Conservation (phyloP, 2,329 filamentous ascomycete genomes). For the Hymenoscyphus occultus region DNA sequence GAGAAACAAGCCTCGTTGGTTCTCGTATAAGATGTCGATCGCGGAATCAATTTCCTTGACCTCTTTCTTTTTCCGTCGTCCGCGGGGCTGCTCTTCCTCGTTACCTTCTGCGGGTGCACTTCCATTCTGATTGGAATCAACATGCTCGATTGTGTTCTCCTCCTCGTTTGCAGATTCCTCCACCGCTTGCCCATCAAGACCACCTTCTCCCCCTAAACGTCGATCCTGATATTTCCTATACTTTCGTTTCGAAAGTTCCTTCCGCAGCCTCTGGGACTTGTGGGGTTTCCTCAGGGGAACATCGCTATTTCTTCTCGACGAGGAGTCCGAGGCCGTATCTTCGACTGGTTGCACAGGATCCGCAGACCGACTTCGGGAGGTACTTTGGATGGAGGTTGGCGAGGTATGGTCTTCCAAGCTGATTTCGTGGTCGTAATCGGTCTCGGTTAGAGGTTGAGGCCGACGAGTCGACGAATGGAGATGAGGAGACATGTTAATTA, state of each 20-base stretch:
- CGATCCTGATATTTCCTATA: conserved; percentile 38
- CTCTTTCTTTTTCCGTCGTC: conserved; percentile 19
- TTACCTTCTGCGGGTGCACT: conserved; percentile 10
- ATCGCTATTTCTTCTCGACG: conserved; percentile 28
- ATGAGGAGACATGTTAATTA: conserved; percentile 28
- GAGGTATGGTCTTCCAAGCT: conserved; percentile 54
- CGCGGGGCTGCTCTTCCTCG: conserved; percentile 18
- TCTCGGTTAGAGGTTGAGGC: conserved; percentile 52
- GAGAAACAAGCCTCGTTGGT: conserved; percentile 85
- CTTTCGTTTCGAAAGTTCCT: conserved; percentile 31
- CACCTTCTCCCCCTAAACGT: conserved; percentile 7
- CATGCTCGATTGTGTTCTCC: neutral
- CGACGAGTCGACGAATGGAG: conserved; percentile 44
- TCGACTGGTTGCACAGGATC: conserved; percentile 14
- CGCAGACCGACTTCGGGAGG: conserved; percentile 22
- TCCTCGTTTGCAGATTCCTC: conserved; percentile 9
- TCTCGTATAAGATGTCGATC: conserved; percentile 91
- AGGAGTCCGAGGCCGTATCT: conserved; percentile 24
- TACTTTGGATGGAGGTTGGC: conserved; percentile 7
- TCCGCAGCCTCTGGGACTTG: conserved; percentile 23
- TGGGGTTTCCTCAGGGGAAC: conserved; percentile 26
- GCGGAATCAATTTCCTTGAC: conserved; percentile 48
- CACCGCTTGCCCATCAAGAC: neutral
- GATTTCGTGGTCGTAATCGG: conserved; percentile 70
- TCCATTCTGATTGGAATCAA: neutral